These are phyloP conservation scores for Podospora comata DNA, from an alignment of 495 filamentous ascomycete species.

Conservation along the genomic window DNA sequence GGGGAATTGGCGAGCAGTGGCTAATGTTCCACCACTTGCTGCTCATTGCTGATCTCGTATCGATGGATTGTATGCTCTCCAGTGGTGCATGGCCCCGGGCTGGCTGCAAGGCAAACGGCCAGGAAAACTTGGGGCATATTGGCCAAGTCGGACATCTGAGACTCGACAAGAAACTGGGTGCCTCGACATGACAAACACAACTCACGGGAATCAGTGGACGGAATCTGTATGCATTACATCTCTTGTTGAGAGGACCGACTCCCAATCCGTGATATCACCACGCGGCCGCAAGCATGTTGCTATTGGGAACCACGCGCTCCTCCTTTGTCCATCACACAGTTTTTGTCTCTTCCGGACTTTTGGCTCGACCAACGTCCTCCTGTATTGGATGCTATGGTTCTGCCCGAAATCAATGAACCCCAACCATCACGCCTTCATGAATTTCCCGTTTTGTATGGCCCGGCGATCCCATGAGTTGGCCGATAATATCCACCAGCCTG, in stretches of 20 bases:
- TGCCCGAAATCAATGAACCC: slow-evolving; percentile 31
- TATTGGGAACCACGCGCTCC: neutral
- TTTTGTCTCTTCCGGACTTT: neutral
- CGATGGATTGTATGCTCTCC: neutral
- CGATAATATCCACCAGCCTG: slow-evolving; percentile 29
- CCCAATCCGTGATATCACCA: slow-evolving; percentile 5
- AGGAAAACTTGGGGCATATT: neutral
- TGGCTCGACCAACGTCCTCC: slow-evolving; percentile 27
- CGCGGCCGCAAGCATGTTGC: slow-evolving; percentile 1
- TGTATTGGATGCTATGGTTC: slow-evolving; percentile 38
- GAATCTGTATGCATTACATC: slow-evolving; percentile 9
- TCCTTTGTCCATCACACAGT: neutral
- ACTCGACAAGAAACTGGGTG: neutral
- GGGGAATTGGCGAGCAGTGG: neutral
- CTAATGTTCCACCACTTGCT: slow-evolving; percentile 1
- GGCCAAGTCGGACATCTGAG: neutral
- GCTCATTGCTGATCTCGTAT: neutral
- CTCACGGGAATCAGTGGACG: neutral
- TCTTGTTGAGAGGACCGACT: neutral
- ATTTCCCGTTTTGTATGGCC: slow-evolving; percentile 25
- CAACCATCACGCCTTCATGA: slow-evolving; percentile 36
- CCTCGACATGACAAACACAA: neutral
- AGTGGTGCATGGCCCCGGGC: neutral
- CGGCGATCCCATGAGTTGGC: slow-evolving; percentile 25
- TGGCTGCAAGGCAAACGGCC: neutral